phyloP scores from a whole-genome alignment of 805 yeast species.

The Monosporozyma aerobia region DNA sequence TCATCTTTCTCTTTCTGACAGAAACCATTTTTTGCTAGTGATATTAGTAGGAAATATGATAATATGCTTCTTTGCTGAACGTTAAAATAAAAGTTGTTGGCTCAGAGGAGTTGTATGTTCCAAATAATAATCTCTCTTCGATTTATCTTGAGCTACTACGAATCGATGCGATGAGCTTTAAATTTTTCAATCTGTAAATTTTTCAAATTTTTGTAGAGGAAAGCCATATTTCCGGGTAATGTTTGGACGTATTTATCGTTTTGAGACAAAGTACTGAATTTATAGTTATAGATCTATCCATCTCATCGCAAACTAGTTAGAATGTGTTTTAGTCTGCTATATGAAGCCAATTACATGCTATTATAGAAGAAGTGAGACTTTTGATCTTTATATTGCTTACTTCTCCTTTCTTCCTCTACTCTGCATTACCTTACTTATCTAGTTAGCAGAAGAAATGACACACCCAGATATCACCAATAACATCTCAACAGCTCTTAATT shows the following conservation, averaged over 20 bases:
- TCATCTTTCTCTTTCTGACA: slow-evolving; percentile 81
- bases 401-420: no score
- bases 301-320: no score
- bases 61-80: not conserved
- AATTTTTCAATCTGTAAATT: not conserved
- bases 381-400: no score
- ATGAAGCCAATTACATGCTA: no score
- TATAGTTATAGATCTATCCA: not conserved
- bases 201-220: not conserved
- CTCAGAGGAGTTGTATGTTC: not conserved
- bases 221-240: not conserved
- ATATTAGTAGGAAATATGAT: not conserved
- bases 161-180: slow-evolving; percentile 3
- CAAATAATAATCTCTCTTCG: not conserved
- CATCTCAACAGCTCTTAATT: not conserved
- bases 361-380: no score
- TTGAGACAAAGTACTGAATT: not conserved
- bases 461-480: not conserved
- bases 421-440: not conserved
- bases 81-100: not conserved
- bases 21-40: slow-evolving; percentile 39
- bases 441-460: not conserved
- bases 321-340: no score
- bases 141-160: not conserved
- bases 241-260: not conserved